Conservation (phyloP, 768 basidiomycete genomes). For the Favolaschia claudopus region DNA sequence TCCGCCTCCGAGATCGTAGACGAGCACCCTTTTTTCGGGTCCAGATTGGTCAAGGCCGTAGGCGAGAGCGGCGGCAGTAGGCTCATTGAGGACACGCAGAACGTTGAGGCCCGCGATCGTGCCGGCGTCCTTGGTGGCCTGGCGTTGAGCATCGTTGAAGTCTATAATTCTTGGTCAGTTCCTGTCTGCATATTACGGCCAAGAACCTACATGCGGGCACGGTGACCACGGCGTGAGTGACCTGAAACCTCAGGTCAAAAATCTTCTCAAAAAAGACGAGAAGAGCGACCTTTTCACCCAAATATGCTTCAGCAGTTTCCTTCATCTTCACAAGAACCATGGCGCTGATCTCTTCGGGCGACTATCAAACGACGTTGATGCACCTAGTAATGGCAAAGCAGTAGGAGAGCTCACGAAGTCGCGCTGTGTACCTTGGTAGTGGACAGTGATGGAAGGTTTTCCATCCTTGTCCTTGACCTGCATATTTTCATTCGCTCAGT, state of each 20-base stretch:
- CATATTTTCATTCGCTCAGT: too few relatives aligned
- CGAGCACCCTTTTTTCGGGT: conserved; percentile 65
- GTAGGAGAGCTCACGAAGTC: conserved; percentile 46
- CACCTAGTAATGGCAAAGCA: neutral
- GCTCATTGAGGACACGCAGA: conserved; percentile 73
- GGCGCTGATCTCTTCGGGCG: conserved; percentile 73
- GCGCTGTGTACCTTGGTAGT: conserved; percentile 53
- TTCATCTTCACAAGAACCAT: conserved; percentile 76
- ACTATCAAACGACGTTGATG: conserved; percentile 34
- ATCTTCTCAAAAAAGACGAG: neutral
- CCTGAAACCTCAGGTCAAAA: neutral
- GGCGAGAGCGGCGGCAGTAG: conserved; percentile 75
- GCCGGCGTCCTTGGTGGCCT: conserved; percentile 75
- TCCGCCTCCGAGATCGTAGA: conserved; percentile 78
- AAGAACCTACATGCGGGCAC: conserved; percentile 61
- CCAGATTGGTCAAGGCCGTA: conserved; percentile 73
- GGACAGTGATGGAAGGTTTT: conserved; percentile 59
- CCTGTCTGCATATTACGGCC: neutral
- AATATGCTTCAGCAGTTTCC: conserved; percentile 74
- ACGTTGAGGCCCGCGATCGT: conserved; percentile 70
- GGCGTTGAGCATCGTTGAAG: conserved; percentile 74
- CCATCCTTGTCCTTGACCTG: conserved; percentile 40
- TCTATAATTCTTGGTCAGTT: conserved; percentile 44
- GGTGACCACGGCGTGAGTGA: conserved; percentile 63
- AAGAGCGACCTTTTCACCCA: conserved; percentile 57